Conservation (phyloP, 2,329 filamentous ascomycete genomes). For the Xylaria sp. region DNA sequence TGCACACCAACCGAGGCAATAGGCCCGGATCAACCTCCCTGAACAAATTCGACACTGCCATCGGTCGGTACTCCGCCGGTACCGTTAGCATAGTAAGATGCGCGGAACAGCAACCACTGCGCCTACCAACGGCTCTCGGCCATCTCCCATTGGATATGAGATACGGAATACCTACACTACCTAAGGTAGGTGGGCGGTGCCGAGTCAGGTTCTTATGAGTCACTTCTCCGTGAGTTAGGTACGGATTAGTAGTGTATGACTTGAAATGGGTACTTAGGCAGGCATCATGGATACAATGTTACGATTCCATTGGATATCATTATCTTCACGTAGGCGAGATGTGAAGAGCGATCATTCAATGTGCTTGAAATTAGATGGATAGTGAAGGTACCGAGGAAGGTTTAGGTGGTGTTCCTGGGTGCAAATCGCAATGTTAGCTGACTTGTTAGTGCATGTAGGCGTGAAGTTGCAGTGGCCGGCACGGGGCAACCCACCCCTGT, state of each 20-base stretch:
- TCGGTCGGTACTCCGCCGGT: not conserved
- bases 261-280: too few species aligned
- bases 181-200: not conserved
- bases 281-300: too few species aligned
- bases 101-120: not conserved
- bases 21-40: too few species aligned
- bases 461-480: too few species aligned
- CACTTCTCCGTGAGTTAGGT: too few species aligned
- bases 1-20: too few species aligned
- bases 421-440: not conserved
- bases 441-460: not conserved
- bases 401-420: not conserved
- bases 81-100: not conserved
- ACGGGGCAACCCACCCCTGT: not conserved
- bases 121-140: not conserved
- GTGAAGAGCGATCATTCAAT: too few species aligned
- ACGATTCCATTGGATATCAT: too few species aligned
- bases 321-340: too few species aligned
- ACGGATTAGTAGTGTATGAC: too few species aligned
- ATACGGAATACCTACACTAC: not conserved
- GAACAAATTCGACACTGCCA: not conserved
- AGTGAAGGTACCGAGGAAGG: not conserved
- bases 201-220: not conserved
- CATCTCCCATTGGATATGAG: not conserved
- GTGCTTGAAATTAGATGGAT: too few species aligned